Percentiles rank a stretch among this genome's conserved stretches.
Evolutionary conservation across 1,139 yeast genomes (phyloP).

Genomic region (Zygosaccharomyces pseudobailii): DNA sequence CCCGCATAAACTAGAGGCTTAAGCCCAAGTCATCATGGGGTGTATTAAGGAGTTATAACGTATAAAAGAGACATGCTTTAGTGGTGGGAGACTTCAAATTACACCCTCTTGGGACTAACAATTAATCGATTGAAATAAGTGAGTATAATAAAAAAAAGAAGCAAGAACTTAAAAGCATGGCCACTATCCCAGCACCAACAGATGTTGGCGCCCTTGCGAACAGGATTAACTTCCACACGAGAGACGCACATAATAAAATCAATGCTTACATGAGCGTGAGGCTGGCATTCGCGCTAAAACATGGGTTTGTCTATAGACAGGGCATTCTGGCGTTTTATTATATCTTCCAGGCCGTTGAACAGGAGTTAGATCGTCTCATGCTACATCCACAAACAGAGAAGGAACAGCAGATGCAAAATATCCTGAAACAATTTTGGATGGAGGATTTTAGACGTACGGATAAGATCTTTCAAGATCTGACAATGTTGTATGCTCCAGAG

Average conservation of each 20-base stretch:
- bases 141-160: not conserved
- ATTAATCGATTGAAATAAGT: not conserved
- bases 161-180: not conserved
- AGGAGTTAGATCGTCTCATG: slow-evolving; percentile 57
- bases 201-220: slow-evolving; percentile 81
- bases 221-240: slow-evolving; percentile 68
- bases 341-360: slow-evolving; percentile 67
- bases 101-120: not conserved
- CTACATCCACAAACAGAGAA: slow-evolving; percentile 42
- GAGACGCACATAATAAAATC: slow-evolving; percentile 60
- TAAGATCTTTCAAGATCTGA: slow-evolving; percentile 55
- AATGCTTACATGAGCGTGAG: slow-evolving; percentile 66
- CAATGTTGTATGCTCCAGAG: slow-evolving; percentile 58
- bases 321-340: slow-evolving; percentile 77
- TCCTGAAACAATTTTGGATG: slow-evolving; percentile 55
- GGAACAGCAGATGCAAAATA: slow-evolving; percentile 38
- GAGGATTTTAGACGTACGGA: slow-evolving; percentile 65
- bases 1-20: not conserved
- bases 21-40: not conserved
- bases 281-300: slow-evolving; percentile 71
- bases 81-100: not conserved
- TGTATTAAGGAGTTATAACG: not conserved
- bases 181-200: slow-evolving; percentile 60
- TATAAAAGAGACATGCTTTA: not conserved
- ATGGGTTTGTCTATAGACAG: slow-evolving; percentile 71